Conservation (phyloP, 768 basidiomycete genomes). For the Mycena indigotica region DNA sequence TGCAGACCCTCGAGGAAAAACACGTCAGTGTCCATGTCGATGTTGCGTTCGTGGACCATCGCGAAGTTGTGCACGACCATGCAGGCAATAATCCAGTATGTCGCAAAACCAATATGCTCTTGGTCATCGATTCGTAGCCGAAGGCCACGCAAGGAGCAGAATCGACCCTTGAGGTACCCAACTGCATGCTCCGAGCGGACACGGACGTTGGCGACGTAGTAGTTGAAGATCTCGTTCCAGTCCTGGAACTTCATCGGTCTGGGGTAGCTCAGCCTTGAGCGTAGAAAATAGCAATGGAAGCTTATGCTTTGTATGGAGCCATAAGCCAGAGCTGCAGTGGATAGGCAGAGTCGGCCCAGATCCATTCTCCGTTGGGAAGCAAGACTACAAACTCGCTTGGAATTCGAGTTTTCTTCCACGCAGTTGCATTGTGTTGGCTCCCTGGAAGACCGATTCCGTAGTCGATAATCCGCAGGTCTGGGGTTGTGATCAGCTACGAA, state of each 20-base stretch:
- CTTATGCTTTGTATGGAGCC: slow-evolving; percentile 17
- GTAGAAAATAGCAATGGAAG: neutral
- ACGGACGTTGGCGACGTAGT: slow-evolving; percentile 10
- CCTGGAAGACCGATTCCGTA: slow-evolving; percentile 27
- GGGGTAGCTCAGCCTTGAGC: neutral
- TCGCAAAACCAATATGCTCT: neutral
- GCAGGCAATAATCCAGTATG: neutral
- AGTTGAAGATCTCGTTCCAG: slow-evolving; percentile 3
- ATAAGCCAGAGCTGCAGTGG: slow-evolving; percentile 7
- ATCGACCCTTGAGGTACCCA: slow-evolving; percentile 21
- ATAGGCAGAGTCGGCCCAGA: slow-evolving; percentile 25
- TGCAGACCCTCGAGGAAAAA: too few species aligned
- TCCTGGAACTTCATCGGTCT: neutral
- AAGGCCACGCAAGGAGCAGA: slow-evolving; percentile 12
- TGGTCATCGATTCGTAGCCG: slow-evolving; percentile 9
- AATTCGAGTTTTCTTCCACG: slow-evolving; percentile 24
- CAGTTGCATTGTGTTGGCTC: slow-evolving; percentile 28
- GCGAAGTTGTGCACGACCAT: neutral
- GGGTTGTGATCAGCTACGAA: slow-evolving; percentile 8
- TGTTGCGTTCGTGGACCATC: neutral
- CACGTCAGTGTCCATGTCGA: too few species aligned
- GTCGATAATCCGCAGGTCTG: slow-evolving; percentile 22
- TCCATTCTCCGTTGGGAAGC: slow-evolving; percentile 14
- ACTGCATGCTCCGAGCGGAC: slow-evolving; percentile 19
- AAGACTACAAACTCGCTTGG: slow-evolving; percentile 8